A percentile compares a stretch with the other conserved stretches of the same genome.
phyloP scores from a whole-genome alignment of 1,284 basidiomycete species.

The Apiotrichum siamense region DNA sequence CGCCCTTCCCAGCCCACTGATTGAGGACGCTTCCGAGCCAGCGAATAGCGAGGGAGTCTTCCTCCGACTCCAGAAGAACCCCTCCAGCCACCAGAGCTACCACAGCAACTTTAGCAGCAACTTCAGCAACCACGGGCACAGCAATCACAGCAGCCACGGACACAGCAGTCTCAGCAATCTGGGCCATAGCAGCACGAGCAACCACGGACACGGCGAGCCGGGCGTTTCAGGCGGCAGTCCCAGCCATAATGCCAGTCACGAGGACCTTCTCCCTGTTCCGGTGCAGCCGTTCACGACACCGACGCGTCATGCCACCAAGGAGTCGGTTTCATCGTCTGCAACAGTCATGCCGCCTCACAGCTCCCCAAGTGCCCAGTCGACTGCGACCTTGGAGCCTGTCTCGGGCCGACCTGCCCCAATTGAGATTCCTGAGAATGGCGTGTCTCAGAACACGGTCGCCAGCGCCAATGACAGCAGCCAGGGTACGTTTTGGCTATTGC shows the following conservation, averaged over 20 bases:
- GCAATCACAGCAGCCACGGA: not conserved
- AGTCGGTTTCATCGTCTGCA: conserved; percentile 30
- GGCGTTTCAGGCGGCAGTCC: not conserved
- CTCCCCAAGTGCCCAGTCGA: conserved; percentile 24
- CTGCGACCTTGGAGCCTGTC: conserved; percentile 11
- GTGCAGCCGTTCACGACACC: conserved; percentile 22
- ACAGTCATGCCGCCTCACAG: conserved; percentile 10
- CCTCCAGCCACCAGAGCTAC: not conserved
- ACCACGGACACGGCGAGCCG: too few species aligned
- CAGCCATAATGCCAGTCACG: not conserved
- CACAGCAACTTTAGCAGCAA: not conserved
- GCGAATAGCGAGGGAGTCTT: not conserved
- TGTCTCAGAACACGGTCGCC: not conserved
- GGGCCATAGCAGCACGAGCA: not conserved
- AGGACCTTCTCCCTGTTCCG: conserved; percentile 1
- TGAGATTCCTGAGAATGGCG: not conserved
- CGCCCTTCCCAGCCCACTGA: conserved; percentile 3
- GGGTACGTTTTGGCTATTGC: not conserved
- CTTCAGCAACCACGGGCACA: not conserved
- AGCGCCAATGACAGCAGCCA: not conserved
- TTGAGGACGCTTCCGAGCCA: conserved; percentile 2
- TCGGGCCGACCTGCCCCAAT: not conserved
- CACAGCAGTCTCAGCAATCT: not conserved
- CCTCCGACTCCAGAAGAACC: not conserved
- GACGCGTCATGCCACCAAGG: conserved; percentile 21